phyloP scores from a whole-genome alignment of 2,329 filamentous ascomycete species.

The Daldinia sp. region DNA sequence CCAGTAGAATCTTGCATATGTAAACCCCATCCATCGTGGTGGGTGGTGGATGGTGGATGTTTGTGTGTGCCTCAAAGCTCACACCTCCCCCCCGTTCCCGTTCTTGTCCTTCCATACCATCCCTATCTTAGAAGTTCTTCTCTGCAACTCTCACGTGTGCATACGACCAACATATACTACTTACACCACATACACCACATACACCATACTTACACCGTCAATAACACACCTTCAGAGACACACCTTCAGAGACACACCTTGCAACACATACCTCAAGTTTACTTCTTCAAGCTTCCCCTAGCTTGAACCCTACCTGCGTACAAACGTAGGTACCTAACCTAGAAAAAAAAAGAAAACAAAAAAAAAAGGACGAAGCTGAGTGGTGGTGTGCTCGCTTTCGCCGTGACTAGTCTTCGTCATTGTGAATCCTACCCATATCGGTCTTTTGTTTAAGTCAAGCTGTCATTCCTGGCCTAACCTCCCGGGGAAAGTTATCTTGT shows the following conservation, averaged over 20 bases:
- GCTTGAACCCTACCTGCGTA: conserved; percentile 21
- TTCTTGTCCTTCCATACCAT: conserved; percentile 35
- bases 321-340: conserved; percentile 5
- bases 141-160: conserved; percentile 41
- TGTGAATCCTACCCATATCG: conserved; percentile 29
- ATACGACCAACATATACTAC: too few relatives aligned
- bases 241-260: not conserved
- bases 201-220: too few relatives aligned
- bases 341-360: too few relatives aligned
- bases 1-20: conserved; percentile 33
- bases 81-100: conserved; percentile 22
- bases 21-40: conserved; percentile 29
- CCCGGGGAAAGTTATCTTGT: conserved; percentile 13
- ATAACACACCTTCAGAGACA: not conserved
- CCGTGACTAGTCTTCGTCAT: conserved; percentile 32
- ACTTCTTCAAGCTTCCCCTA: conserved; percentile 31
- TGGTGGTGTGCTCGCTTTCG: conserved; percentile 33
- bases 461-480: conserved; percentile 5
- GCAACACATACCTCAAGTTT: not conserved
- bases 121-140: conserved; percentile 26
- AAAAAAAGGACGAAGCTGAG: conserved; percentile 3
- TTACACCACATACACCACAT: conserved; percentile 8
- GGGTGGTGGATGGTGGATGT: conserved; percentile 11
- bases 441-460: conserved; percentile 19
- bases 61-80: conserved; percentile 17